Conservation (phyloP, 495 filamentous ascomycete genomes). For the Aspergillus hancockii region DNA sequence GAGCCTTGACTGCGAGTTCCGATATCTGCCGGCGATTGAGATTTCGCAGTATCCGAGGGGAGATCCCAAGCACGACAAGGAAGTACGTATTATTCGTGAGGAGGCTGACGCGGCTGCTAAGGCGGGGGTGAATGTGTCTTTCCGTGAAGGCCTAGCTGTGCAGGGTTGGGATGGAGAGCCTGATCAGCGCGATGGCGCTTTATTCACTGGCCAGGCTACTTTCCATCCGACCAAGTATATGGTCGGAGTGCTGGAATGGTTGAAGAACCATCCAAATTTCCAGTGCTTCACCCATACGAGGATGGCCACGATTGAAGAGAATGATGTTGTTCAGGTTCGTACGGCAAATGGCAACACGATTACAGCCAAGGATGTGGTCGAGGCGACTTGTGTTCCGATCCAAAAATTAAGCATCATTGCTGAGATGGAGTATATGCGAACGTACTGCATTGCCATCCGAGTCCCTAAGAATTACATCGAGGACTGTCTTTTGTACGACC, state of each 20-base stretch:
- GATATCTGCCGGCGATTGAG: constrained; percentile 45
- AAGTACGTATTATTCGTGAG: constrained; percentile 35
- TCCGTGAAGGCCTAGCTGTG: constrained; percentile 33
- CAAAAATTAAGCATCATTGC: constrained; percentile 54
- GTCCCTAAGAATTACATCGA: constrained; percentile 50
- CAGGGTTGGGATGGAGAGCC: constrained; percentile 49
- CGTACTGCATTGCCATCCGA: constrained; percentile 59
- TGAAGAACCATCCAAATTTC: constrained; percentile 52
- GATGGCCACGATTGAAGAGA: constrained; percentile 48
- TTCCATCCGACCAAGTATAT: constrained; percentile 61
- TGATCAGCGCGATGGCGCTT: constrained; percentile 51
- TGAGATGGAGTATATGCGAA: constrained; percentile 51
- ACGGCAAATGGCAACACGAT: constrained; percentile 50
- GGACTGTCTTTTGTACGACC: constrained; percentile 58
- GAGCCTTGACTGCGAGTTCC: constrained; percentile 58
- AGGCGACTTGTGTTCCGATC: constrained; percentile 57
- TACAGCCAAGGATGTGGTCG: constrained; percentile 47
- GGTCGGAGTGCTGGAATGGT: constrained; percentile 49
- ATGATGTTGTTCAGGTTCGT: constrained; percentile 36
- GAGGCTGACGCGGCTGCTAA: constrained; percentile 44
- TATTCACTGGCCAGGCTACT: constrained; percentile 52
- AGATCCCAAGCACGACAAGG: constrained; percentile 39
- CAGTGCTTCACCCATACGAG: constrained; percentile 54
- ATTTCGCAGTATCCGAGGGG: constrained; percentile 40
- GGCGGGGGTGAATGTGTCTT: constrained; percentile 45